phyloP scores from a whole-genome alignment of 768 basidiomycete genomes.

The Phlebiopsis gigantea region DNA sequence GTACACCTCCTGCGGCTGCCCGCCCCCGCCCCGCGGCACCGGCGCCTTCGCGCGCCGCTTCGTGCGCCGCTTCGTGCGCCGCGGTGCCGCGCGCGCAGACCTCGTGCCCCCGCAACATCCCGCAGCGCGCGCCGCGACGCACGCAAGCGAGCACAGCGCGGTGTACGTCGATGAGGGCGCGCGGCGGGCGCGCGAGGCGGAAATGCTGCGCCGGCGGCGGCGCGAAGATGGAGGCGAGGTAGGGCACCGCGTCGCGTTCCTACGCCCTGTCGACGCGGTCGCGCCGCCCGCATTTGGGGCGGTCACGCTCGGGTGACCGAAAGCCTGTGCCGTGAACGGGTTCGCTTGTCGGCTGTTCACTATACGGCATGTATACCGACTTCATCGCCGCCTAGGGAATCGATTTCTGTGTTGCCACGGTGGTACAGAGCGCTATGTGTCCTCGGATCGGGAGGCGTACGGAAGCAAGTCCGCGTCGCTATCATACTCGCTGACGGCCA shows the following conservation, averaged over 20 bases:
- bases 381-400: too few species aligned
- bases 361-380: too few species aligned
- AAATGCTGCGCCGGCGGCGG: background rate
- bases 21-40: slow-evolving; percentile 30
- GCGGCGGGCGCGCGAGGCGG: slow-evolving; percentile 22
- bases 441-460: too few species aligned
- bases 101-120: slow-evolving; percentile 29
- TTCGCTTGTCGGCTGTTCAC: too few species aligned
- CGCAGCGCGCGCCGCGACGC: slow-evolving; percentile 43
- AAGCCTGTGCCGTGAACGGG: too few species aligned
- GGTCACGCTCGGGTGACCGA: too few species aligned
- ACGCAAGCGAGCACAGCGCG: slow-evolving; percentile 51
- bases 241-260: slow-evolving; percentile 30
- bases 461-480: too few species aligned
- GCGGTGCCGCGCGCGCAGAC: slow-evolving; percentile 13
- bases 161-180: slow-evolving; percentile 20
- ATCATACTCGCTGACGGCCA: too few species aligned
- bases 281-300: background rate
- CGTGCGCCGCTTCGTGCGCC: slow-evolving; percentile 25
- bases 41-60: slow-evolving; percentile 40
- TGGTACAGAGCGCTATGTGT: too few species aligned
- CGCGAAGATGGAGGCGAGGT: background rate
- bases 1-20: slow-evolving; percentile 60
- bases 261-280: slow-evolving; percentile 11
- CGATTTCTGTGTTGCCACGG: too few species aligned